Percentiles rank a stretch among this genome's conserved stretches.
phyloP scores from a whole-genome alignment of 1,284 basidiomycete species.

The Pyrrhoderma lamaoense region DNA sequence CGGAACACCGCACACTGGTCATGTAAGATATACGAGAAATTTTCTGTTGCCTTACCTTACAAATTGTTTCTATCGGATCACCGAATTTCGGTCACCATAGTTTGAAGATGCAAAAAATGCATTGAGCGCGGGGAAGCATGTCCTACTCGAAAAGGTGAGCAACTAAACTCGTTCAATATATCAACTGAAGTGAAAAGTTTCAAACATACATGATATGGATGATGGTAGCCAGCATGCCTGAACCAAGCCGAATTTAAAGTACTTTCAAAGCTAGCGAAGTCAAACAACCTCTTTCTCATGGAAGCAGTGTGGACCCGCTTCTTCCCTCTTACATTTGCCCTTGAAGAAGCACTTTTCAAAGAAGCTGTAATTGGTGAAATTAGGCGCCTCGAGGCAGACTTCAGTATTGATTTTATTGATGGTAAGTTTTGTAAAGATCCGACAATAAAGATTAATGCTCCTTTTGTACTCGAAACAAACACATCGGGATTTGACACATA shows the following conservation, averaged over 20 bases:
- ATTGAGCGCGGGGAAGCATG: slow-evolving; percentile 17
- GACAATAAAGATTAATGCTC: not conserved
- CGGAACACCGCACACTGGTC: slow-evolving; percentile 39
- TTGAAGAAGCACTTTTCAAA: slow-evolving; percentile 19
- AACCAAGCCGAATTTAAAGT: slow-evolving; percentile 17
- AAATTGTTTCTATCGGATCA: not conserved
- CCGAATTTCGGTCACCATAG: not conserved
- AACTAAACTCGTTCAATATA: not conserved
- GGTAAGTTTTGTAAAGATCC: slow-evolving; percentile 4
- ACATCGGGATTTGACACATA: too few relatives aligned
- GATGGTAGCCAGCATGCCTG: slow-evolving; percentile 14
- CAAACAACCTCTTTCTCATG: slow-evolving; percentile 37
- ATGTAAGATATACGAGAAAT: slow-evolving; percentile 24
- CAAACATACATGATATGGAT: not conserved
- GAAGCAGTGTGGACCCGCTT: slow-evolving; percentile 31
- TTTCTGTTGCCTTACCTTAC: not conserved
- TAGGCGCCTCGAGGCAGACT: slow-evolving; percentile 20
- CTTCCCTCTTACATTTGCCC: slow-evolving; percentile 21
- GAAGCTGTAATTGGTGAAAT: slow-evolving; percentile 21
- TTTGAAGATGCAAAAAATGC: slow-evolving; percentile 17
- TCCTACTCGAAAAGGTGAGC: slow-evolving; percentile 17
- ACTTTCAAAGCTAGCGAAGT: slow-evolving; percentile 30
- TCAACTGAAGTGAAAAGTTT: not conserved
- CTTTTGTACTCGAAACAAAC: not conserved
- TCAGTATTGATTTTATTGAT: slow-evolving; percentile 20